Conservation (phyloP, 2,329 filamentous ascomycete genomes). For the Xylaria sp. region DNA sequence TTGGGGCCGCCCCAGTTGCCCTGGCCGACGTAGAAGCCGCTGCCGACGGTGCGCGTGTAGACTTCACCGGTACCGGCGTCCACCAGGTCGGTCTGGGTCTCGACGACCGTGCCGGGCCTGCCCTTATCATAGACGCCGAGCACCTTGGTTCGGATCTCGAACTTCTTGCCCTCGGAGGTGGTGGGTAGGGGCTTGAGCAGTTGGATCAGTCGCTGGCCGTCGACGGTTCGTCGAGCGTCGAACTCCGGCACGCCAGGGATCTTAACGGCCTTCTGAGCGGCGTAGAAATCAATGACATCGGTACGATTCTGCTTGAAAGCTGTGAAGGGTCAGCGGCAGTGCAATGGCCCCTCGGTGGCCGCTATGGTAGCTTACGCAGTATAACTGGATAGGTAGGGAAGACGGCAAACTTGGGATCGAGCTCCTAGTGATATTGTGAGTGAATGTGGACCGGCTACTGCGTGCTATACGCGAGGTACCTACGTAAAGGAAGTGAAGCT, state of each 20-base stretch:
- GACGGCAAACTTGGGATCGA: slow-evolving; percentile 85
- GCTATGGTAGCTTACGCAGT: slow-evolving; percentile 67
- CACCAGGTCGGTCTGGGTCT: slow-evolving; percentile 81
- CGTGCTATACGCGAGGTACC: slow-evolving; percentile 25
- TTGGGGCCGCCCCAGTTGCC: slow-evolving; percentile 89
- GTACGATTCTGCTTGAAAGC: slow-evolving; percentile 81
- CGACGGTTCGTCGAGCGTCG: slow-evolving; percentile 78
- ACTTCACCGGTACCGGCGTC: slow-evolving; percentile 75
- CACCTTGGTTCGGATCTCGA: slow-evolving; percentile 81
- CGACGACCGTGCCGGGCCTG: slow-evolving; percentile 81
- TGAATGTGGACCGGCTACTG: background rate
- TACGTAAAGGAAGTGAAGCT: slow-evolving; percentile 93
- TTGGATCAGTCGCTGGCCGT: slow-evolving; percentile 84
- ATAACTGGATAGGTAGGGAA: slow-evolving; percentile 91
- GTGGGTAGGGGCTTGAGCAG: slow-evolving; percentile 81
- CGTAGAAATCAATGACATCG: slow-evolving; percentile 88
- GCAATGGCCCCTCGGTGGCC: no score
- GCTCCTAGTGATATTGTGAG: slow-evolving; percentile 67
- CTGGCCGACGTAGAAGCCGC: slow-evolving; percentile 83
- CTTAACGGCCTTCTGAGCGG: slow-evolving; percentile 69
- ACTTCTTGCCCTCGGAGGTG: slow-evolving; percentile 75
- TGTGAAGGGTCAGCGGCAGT: slow-evolving; percentile 41
- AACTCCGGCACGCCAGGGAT: slow-evolving; percentile 83
- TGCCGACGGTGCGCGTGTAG: slow-evolving; percentile 76
- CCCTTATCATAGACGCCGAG: slow-evolving; percentile 92